Evolutionary conservation across 2,329 filamentous ascomycete genomes (phyloP).

Genomic region (Ophiostoma angusticollis): DNA sequence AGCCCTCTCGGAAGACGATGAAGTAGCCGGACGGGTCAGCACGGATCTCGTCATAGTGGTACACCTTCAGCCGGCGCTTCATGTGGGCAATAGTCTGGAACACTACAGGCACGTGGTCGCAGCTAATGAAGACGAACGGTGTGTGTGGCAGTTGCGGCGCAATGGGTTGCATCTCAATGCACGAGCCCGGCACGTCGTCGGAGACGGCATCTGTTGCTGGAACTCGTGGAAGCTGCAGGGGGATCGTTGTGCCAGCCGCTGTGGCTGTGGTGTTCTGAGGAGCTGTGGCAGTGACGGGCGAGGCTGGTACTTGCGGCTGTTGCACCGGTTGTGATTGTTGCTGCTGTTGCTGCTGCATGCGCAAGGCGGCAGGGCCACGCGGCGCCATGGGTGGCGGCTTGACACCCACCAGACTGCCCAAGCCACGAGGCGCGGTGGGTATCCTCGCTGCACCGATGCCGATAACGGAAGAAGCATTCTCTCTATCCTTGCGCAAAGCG

Average conservation of each 20-base stretch:
- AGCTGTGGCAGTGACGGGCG: not conserved
- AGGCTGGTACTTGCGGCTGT: conserved; percentile 18
- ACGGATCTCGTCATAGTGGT: conserved; percentile 67
- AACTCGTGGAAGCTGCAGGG: conserved; percentile 1
- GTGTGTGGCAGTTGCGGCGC: conserved; percentile 58
- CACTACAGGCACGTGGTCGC: conserved; percentile 76
- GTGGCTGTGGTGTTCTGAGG: conserved; percentile 5
- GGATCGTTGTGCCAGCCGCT: conserved; percentile 21
- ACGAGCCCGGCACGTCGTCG: conserved; percentile 27
- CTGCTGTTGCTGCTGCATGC: conserved; percentile 17
- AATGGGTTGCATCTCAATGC: conserved; percentile 55
- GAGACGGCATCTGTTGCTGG: conserved; percentile 30
- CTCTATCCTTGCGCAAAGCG: conserved; percentile 55
- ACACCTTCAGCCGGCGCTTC: conserved; percentile 77
- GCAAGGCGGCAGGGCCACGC: conserved; percentile 60
- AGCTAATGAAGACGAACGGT: conserved; percentile 85
- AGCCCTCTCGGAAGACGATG: conserved; percentile 73
- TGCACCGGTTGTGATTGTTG: conserved; percentile 21
- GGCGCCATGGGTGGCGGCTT: conserved; percentile 74
- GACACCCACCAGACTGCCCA: conserved; percentile 31
- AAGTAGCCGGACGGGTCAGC: conserved; percentile 83
- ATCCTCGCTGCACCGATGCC: conserved; percentile 18
- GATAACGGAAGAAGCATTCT: conserved; percentile 26
- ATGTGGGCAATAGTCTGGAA: conserved; percentile 77
- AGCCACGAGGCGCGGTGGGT: conserved; percentile 21